Conservation (phyloP, 352 stramenopile species). For the Phytophthora crassamura region DNA sequence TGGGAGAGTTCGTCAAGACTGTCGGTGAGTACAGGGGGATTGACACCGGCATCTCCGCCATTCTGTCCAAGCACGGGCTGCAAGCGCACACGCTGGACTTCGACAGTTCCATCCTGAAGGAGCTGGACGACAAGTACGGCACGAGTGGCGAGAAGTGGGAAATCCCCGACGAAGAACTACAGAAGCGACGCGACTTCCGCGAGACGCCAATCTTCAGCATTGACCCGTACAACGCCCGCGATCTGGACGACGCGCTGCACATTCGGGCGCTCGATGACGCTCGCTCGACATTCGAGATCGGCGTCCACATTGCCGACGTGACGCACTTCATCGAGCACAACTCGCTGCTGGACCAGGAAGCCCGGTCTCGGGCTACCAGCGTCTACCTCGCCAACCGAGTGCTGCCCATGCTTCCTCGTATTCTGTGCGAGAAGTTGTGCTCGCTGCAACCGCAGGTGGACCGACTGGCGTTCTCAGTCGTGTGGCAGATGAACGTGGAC, state of each 20-base stretch:
- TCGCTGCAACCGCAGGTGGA: conserved; percentile 97
- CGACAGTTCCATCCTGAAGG: conserved; percentile 60
- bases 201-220: conserved; percentile 96
- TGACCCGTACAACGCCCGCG: conserved; percentile 95
- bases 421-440: conserved; percentile 97
- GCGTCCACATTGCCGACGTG: conserved; percentile 99
- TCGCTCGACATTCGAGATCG: conserved; percentile 86
- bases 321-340: conserved; percentile 94
- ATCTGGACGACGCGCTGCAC: conserved; percentile 97
- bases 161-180: conserved; percentile 84
- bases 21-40: conserved; percentile 82
- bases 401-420: conserved; percentile 97
- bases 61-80: conserved; percentile 92
- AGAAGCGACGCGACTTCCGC: conserved; percentile 91
- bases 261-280: conserved; percentile 76
- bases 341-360: conserved; percentile 95
- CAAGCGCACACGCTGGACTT: conserved; percentile 80
- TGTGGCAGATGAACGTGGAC: conserved; percentile 98
- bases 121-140: conserved; percentile 84
- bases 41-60: conserved; percentile 90
- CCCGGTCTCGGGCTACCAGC: conserved; percentile 92
- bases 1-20: conserved; percentile 82
- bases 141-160: conserved; percentile 73
- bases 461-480: conserved; percentile 93
- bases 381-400: conserved; percentile 97